A percentile compares a stretch with the other conserved stretches of the same genome.
These are phyloP conservation scores for Lotus japonicus DNA, from an alignment of 306 rosid genomes.

Conservation along the genomic window DNA sequence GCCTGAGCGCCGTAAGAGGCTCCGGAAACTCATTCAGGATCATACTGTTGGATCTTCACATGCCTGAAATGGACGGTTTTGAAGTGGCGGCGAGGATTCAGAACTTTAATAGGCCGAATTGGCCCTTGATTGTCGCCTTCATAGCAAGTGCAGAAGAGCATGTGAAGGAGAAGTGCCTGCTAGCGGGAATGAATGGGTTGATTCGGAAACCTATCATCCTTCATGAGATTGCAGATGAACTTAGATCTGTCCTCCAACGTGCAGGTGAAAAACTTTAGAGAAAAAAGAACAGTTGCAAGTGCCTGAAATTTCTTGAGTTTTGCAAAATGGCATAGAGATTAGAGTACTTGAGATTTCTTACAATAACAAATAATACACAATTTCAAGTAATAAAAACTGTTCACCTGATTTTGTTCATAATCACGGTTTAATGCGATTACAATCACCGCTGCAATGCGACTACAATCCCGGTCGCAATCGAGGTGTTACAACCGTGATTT, in stretches of 20 bases:
- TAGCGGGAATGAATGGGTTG: constrained; percentile 70
- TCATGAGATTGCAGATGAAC: constrained; percentile 59
- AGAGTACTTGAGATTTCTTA: constrained; percentile 1
- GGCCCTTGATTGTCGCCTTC: constrained; percentile 73
- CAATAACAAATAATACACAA: constrained; percentile 5
- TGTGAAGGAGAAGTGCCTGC: constrained; percentile 61
- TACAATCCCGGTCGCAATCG: too few relatives aligned
- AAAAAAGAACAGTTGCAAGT: not conserved
- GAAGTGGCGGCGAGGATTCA: constrained; percentile 61
- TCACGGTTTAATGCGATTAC: too few relatives aligned
- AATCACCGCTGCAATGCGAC: too few relatives aligned
- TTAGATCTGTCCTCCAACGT: constrained; percentile 42
- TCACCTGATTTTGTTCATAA: too few relatives aligned
- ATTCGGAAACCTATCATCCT: constrained; percentile 65
- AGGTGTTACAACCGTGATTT: too few relatives aligned
- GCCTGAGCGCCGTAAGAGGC: constrained; percentile 42
- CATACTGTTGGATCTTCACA: constrained; percentile 65
- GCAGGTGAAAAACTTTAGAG: constrained; percentile 46
- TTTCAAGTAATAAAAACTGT: too few relatives aligned
- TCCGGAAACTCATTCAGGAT: constrained; percentile 37
- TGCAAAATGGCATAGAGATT: not conserved
- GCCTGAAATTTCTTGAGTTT: not conserved
- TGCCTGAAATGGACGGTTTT: constrained; percentile 86
- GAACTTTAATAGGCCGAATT: constrained; percentile 40
- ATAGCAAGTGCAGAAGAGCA: constrained; percentile 62